Conservation (phyloP, 805 yeast species). For the Kurtzmaniella cleridarum region DNA sequence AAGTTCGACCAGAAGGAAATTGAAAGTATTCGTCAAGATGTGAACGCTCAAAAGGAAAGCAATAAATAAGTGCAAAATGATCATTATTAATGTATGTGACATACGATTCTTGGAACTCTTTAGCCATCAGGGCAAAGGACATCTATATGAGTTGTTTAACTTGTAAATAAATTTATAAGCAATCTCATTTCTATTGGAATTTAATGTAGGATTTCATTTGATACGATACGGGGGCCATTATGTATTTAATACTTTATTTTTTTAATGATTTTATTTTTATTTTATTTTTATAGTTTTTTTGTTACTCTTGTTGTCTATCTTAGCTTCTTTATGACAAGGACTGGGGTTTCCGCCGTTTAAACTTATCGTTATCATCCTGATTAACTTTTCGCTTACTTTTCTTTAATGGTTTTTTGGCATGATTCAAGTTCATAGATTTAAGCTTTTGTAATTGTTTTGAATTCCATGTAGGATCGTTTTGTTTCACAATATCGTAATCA, state of each 20-base stretch:
- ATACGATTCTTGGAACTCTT: no score
- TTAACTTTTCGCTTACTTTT: constrained; percentile 7
- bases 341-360: constrained; percentile 1
- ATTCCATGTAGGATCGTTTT: constrained; percentile 4
- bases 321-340: no score
- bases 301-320: not conserved
- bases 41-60: no score
- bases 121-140: no score
- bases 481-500: constrained; percentile 24
- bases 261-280: not conserved
- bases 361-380: not conserved
- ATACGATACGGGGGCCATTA: not conserved
- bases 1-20: constrained; percentile 29
- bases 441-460: constrained; percentile 11
- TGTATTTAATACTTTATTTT: not conserved
- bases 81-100: no score
- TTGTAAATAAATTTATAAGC: no score
- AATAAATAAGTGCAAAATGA: no score
- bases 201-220: not conserved
- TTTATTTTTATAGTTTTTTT: not conserved
- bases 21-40: constrained; percentile 9
- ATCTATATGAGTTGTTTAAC: no score
- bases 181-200: no score
- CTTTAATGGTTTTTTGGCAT: constrained; percentile 19
- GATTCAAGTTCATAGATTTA: constrained; percentile 13